Evolutionary conservation across 2,329 filamentous ascomycete genomes (phyloP), one percentile per base, ranked within the genome.

Genomic region (Aspergillus brasiliensis): DNA sequence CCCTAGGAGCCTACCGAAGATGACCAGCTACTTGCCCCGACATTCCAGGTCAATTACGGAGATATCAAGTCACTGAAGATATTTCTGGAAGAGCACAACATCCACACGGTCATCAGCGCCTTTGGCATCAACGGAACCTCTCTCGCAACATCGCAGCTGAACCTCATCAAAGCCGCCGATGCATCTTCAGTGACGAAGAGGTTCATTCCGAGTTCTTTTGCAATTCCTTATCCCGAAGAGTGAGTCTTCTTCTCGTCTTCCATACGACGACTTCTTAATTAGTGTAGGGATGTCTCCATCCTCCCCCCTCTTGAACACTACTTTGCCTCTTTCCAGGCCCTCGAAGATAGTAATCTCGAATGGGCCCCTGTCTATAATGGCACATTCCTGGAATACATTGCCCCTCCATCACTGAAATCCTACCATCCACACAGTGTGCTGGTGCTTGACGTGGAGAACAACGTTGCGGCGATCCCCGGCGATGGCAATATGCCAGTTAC

Each of bases 21-120:
- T 31, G 28, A 13, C 3, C 11, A 31, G 11, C 11, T 31, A 13
- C 11, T 5, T 31, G 28, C 10, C 11, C 11, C 28, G 4, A 31
- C 28, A 31, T 31, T 5, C 11, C 11, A 13, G 13, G 59, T 71
- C 11, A 71, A 75, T 52, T 76, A 75, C 54, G 54, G 17, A 34
- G 58, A 71, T 48, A 52, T 73, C 23, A 61, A 72, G 0, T n/a
- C 51, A 2, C 31, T 73, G 8, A 48, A 57, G 13, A 48, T 63
- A 21, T 47, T 60, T 3, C 65, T 75, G 3, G 66, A 73, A 46
- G 27, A 58, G 0, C 53, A 65, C 25, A 59, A 64, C 7, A 63
- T 71, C 31, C 53, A 69, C 47, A 70, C 69, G 1, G 57, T 70
- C 8, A 67, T 71, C 28, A 67, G 58, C 34, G 52, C 65, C 19